Base-by-base conservation (phyloP, 305 asterid species). In the Solanum hybrid region DNA sequence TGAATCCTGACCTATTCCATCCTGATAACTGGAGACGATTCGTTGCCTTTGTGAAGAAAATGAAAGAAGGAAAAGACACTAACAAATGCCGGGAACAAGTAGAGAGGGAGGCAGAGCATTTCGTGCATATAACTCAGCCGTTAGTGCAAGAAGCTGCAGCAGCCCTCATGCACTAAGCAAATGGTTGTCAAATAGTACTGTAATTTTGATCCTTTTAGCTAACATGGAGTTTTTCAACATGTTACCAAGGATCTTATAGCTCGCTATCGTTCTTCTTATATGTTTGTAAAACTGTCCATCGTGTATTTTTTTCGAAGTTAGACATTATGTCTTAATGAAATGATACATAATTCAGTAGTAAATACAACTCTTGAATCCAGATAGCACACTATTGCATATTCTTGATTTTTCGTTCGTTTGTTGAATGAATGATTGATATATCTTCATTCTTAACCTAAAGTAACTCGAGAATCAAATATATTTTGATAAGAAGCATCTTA, bases 51-150 rank as follows among this genome's bases (percentile, higher is more conserved):
- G 98, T 96, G 87, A 97, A 97, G 98, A 97, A 94, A 88, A 97
- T 97, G 98, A 93, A 92, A 35, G 99, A 96, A 93, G 98, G 98
- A 40, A 95, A 94, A 37, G 95, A 94, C 11, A 90, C 33, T 3
- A 37, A 94, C 26, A 85, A 82, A 86, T 95, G 97, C 80, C 89
- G 93, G 95, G 99, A 97, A 90, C 93, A 95, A 37, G 96, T 95
- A 9, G 99, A 97, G 97, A 91, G 98, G 0, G 98, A 97, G 89
- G 98, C 99, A 0, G 98, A 96, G 92, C 98, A 95, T 92, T 97
- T 95, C 76, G 98, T 96, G 57, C 97, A 94, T 29, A 95, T 92
- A 13, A 97, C 97, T 36, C 94, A 84, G 90, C 98, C 98, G 1
- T 51, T 95, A 16, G 98, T 97, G 91, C 98, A 97, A 90, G 98